These are phyloP conservation scores for Haematococcus lacustris DNA, from an alignment of 139 green algal genomes.

Conservation along the genomic window DNA sequence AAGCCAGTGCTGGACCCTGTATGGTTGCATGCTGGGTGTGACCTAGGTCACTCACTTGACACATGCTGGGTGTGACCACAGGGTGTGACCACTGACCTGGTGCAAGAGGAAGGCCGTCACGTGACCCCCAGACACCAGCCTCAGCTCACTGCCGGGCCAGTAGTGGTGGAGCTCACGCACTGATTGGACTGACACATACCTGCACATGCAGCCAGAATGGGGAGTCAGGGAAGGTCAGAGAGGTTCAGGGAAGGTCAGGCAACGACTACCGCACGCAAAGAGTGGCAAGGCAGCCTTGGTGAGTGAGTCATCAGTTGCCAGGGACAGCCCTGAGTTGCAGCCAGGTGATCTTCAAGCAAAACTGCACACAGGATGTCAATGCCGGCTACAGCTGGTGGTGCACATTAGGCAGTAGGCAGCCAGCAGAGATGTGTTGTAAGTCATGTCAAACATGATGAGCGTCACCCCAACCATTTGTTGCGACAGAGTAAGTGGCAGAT, in stretches of 20 bases:
- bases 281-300: background rate
- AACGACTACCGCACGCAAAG: background rate
- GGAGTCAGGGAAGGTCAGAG: too few relatives aligned
- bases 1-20: background rate
- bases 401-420: too few relatives aligned
- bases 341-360: background rate
- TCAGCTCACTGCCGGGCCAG: constrained; percentile 55
- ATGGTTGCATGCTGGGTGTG: background rate
- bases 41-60: background rate
- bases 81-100: constrained; percentile 15
- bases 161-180: constrained; percentile 50
- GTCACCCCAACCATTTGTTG: too few relatives aligned
- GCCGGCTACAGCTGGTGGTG: too few relatives aligned
- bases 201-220: too few relatives aligned
- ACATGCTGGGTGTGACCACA: background rate
- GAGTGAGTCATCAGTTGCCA: background rate
- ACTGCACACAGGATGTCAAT: background rate
- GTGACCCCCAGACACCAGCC: constrained; percentile 65
- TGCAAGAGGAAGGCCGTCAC: constrained; percentile 75
- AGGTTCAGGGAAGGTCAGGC: too few relatives aligned
- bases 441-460: too few relatives aligned
- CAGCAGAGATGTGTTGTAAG: too few relatives aligned
- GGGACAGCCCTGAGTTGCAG: background rate
- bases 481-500: too few relatives aligned
- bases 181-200: constrained; percentile 42